Base-by-base conservation (phyloP, 2,329 filamentous ascomycete species). In the Graphilbum ipis-grandicollis region DNA sequence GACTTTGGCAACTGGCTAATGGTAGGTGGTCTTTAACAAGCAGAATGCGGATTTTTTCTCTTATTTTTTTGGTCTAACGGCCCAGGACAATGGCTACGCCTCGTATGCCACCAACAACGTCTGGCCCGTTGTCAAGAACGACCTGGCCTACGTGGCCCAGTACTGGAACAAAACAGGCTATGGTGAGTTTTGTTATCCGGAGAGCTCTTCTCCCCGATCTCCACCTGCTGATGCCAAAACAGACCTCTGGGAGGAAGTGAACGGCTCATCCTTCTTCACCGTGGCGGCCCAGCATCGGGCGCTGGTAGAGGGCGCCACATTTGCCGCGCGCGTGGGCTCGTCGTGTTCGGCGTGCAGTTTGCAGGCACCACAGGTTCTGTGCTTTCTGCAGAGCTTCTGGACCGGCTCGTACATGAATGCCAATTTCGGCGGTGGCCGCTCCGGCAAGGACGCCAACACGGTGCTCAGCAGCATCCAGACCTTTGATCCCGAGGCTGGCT, bases 231-330 rank as follows among this genome's bases (percentile, higher is more conserved):
- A 28, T 21, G 26, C 4, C 2, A n/a, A n/a, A n/a, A 3, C 12
- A 36, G 34, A 92, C 52, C 65, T 92, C 3, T 90, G 83, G 83
- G 83, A 90, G 52, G 83, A 90, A 52, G 71, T 86, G 13, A 60
- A 63, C 19, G 79, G 80, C 30, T 75, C 71, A 18, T 85, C 79
- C 1, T 90, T 86, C 61, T 92, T 88, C 56, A 90, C 82, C 1
- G 58, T 75, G 23, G 70, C 73, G 3, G 66, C 68, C 30, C 72
- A 80, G 41, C 74, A 88, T 51, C 71, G 81, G 46, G 66, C 72
- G n/a, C 59, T 77, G 13, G 59, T 75, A 7, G 73, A 81, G 55
- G 82, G 83, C 6, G 70, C 63, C 38, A 60, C 64, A 3, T 63
- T 90, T 14, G 80, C 82, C 4, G 54, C 56, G n/a, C 58, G 62